Conservation (phyloP, 208 protist species). For the Acanthamoeba triangularis region DNA sequence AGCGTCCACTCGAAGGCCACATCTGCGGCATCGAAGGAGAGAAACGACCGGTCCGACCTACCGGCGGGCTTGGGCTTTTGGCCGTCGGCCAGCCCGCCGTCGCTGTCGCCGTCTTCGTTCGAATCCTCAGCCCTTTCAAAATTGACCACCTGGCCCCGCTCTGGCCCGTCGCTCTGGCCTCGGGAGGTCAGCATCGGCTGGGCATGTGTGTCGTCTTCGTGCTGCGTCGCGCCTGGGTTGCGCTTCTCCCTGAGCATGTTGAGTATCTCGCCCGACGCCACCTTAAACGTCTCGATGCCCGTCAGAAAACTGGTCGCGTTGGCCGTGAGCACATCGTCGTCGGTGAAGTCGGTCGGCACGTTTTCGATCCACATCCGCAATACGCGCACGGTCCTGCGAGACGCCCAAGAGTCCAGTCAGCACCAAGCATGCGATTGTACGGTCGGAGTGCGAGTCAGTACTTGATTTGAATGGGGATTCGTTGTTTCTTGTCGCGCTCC, state of each 20-base stretch:
- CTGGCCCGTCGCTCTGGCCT: neutral
- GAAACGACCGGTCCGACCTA: neutral
- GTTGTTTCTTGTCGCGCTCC: conserved; percentile 8
- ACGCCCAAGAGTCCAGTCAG: neutral
- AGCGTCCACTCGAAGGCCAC: conserved; percentile 62
- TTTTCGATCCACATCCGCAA: conserved; percentile 48
- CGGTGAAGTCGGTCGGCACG: conserved; percentile 45
- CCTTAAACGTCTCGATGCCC: conserved; percentile 57
- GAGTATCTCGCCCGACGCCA: conserved; percentile 64
- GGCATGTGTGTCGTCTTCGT: neutral
- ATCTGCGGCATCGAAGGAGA: neutral
- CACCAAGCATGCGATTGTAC: too few species aligned
- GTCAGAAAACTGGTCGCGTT: conserved; percentile 26
- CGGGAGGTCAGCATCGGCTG: neutral
- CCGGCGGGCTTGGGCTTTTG: neutral
- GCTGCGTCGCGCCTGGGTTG: neutral
- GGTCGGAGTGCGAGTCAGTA: neutral
- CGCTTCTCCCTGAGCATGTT: conserved; percentile 45
- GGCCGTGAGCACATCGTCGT: neutral
- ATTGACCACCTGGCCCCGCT: neutral
- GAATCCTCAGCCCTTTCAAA: neutral
- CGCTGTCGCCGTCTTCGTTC: conserved; percentile 16
- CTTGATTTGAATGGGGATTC: conserved; percentile 50
- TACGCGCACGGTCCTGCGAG: conserved; percentile 14
- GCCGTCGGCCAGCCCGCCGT: neutral